Base-by-base conservation (phyloP, 2,329 filamentous ascomycete genomes). In the Aspergillus glaucus region DNA sequence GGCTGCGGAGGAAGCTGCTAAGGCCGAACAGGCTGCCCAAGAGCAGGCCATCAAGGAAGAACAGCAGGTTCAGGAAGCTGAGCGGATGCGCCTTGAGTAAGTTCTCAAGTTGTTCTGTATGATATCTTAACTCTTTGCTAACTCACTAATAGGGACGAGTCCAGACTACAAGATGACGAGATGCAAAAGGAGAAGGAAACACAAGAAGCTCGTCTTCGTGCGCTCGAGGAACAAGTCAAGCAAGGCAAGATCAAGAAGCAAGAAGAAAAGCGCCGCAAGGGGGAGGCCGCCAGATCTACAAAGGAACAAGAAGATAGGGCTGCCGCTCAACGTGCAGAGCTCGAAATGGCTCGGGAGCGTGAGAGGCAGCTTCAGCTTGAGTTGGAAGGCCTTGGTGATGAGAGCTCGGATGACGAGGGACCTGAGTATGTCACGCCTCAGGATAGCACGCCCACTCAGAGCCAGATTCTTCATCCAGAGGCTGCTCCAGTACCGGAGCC, bases 191-290 rank as follows among this genome's bases (percentile, higher is more conserved):
- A 96, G 70, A 86, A 86, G 47, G 82, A 90, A 61, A 89, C 87
- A 46, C 84, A 91, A 37, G 83, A 87, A 59, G 87, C 87, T 54
- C 88, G 91, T 45, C 79, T 97, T 21, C 88, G 84, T 65, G 90
- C 89, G 14, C 80, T 98, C 7, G 91, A 98, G 69, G 90, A 97
- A 66, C 90, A 96, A 69, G 90, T 97, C 46, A 85, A 85, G 54
- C 88, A 91, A 64, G 89, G 91, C 61, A 98, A 97, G 74, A 74
- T 97, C 46, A 92, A 89, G 77, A 97, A 95, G 71, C 87, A 94
- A 58, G 93, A 98, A 68, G 93, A 96, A 73, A 96, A 95, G 76
- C 88, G 85, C 54, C 86, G 81, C 60, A 93, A 90, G 75, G 91
- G 95, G 73, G 92, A 89, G 19, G 90, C 90, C 8, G 78, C 87